Percentiles rank a stretch among this genome's conserved stretches.
phyloP scores from a whole-genome alignment of 805 yeast genomes.

The Candida silvicultrix region DNA sequence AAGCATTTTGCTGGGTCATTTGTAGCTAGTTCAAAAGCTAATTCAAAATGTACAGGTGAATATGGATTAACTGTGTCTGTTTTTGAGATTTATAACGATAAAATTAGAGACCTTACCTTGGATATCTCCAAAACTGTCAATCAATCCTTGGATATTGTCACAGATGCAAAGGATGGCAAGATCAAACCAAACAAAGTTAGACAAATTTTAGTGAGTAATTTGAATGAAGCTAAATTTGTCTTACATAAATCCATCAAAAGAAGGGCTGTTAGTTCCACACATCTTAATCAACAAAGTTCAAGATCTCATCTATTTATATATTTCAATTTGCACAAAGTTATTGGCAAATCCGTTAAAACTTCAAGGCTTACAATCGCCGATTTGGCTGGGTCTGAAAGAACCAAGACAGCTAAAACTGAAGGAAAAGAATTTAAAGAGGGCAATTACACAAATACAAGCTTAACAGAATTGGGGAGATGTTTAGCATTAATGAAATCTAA shows the following conservation, averaged over 20 bases:
- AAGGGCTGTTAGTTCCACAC: constrained; percentile 37
- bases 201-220: constrained; percentile 31
- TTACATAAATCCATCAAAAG: constrained; percentile 33
- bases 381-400: constrained; percentile 48
- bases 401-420: constrained; percentile 36
- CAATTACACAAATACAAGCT: constrained; percentile 40
- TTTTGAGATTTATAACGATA: constrained; percentile 47
- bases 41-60: constrained; percentile 13
- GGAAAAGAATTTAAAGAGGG: constrained; percentile 43
- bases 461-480: constrained; percentile 45
- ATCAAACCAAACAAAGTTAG: constrained; percentile 37
- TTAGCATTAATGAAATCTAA: constrained; percentile 33
- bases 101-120: constrained; percentile 31
- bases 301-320: constrained; percentile 48
- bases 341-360: constrained; percentile 18
- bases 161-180: constrained; percentile 37
- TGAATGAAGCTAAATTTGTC: constrained; percentile 30
- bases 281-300: constrained; percentile 36
- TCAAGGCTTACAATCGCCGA: constrained; percentile 44
- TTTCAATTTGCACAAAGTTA: constrained; percentile 30
- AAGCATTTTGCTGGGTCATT: constrained; percentile 19
- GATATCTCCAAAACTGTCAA: constrained; percentile 20
- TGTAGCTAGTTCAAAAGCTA: constrained; percentile 16
- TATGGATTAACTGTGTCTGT: constrained; percentile 42
- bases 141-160: constrained; percentile 32